A percentile compares a stretch with the other conserved stretches of the same genome.
phyloP scores from a whole-genome alignment of 371 early-diverging fungal species.

The Syncephalastrum racemosum region DNA sequence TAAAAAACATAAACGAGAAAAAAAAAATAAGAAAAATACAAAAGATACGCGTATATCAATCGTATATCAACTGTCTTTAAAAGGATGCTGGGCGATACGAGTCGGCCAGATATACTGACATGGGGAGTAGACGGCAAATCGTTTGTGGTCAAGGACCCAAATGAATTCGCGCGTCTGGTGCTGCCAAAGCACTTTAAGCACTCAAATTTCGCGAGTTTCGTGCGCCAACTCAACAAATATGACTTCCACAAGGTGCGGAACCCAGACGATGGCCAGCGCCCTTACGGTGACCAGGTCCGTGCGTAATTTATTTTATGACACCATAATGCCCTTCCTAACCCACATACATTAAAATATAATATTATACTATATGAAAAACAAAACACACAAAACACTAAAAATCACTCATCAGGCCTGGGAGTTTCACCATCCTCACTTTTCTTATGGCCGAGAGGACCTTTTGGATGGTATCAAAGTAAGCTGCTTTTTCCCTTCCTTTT shows the following conservation, averaged over 20 bases:
- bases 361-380: too few species aligned
- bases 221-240: conserved; percentile 95
- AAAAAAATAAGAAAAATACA: not conserved
- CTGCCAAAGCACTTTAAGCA: conserved; percentile 90
- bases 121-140: conserved; percentile 80
- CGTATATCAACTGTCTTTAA: conserved; percentile 13
- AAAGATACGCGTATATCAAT: not conserved
- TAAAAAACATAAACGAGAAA: not conserved
- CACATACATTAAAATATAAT: too few species aligned
- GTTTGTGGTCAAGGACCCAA: conserved; percentile 82
- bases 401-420: conserved; percentile 70
- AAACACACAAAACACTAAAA: too few species aligned
- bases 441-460: conserved; percentile 57
- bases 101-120: conserved; percentile 57
- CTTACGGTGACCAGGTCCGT: conserved; percentile 69
- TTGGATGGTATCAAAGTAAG: conserved; percentile 59
- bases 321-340: not conserved
- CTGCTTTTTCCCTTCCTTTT: not conserved
- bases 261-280: conserved; percentile 53
- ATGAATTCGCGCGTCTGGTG: conserved; percentile 71
- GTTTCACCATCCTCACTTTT: conserved; percentile 75
- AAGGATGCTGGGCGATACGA: conserved; percentile 67
- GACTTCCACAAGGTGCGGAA: conserved; percentile 81
- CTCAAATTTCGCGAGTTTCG: conserved; percentile 90
- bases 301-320: not conserved